A percentile compares a stretch with the other conserved stretches of the same genome.
phyloP scores from a whole-genome alignment of 345 rosid genomes.

The Citrus medica region DNA sequence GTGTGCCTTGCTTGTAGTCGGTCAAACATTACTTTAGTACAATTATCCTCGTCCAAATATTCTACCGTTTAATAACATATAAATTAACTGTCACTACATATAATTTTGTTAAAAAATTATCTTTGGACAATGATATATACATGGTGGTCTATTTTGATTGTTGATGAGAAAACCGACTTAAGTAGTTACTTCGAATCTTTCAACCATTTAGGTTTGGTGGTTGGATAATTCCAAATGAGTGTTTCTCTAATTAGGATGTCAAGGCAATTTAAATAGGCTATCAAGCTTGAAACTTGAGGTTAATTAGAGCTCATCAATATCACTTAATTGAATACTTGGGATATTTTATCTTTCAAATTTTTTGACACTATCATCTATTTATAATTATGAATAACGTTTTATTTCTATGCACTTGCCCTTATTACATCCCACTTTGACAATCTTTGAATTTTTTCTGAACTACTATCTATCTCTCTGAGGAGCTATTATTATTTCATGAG shows the following conservation, averaged over 20 bases:
- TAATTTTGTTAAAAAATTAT: neutral
- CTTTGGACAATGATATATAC: neutral
- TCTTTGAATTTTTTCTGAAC: neutral
- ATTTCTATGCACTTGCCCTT: neutral
- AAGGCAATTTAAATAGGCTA: neutral
- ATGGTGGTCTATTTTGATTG: neutral
- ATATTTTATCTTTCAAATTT: neutral
- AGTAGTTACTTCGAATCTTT: neutral
- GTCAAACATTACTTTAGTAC: conserved; percentile 25
- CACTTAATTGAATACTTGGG: too few relatives aligned
- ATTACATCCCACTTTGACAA: neutral
- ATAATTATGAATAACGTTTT: neutral
- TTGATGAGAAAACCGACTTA: neutral
- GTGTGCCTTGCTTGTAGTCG: conserved; percentile 21
- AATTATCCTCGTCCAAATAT: conserved; percentile 11
- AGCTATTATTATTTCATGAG: neutral
- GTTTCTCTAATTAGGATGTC: too few relatives aligned
- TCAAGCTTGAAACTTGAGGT: neutral
- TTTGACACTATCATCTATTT: neutral
- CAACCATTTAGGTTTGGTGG: neutral
- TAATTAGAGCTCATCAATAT: too few relatives aligned
- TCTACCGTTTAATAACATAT: neutral
- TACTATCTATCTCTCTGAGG: neutral
- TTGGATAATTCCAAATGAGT: neutral
- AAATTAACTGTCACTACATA: neutral